Percentiles rank a stretch among this genome's conserved stretches.
phyloP scores from a whole-genome alignment of 176 grass and related monocot species.

The Calamus simplicifolius region DNA sequence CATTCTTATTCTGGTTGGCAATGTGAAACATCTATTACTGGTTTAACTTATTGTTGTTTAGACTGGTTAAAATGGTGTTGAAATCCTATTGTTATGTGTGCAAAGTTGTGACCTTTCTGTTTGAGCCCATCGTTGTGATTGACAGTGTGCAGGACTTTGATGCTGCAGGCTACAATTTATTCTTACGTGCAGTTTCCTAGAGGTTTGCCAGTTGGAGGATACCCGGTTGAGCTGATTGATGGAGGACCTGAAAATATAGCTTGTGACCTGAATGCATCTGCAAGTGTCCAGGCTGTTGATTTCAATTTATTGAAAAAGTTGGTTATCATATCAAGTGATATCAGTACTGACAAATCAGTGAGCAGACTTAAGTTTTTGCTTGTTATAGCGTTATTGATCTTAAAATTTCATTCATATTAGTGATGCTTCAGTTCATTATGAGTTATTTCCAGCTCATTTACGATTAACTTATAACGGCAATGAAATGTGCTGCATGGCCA shows the following conservation, averaged over 20 bases:
- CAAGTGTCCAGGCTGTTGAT: slow-evolving; percentile 10
- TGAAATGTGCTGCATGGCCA: slow-evolving; percentile 26
- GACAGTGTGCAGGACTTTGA: too few species aligned
- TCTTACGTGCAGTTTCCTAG: slow-evolving; percentile 66
- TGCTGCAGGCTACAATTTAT: slow-evolving; percentile 63
- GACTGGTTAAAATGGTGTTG: too few species aligned
- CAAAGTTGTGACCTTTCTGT: too few species aligned
- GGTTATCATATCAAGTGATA: slow-evolving; percentile 42
- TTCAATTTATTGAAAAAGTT: slow-evolving; percentile 66
- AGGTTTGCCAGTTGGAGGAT: slow-evolving; percentile 22
- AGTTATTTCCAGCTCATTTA: too few species aligned
- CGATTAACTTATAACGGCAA: neutral
- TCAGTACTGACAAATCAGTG: slow-evolving; percentile 39
- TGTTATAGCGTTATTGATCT: neutral
- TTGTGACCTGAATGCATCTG: slow-evolving; percentile 20
- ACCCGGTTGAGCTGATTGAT: slow-evolving; percentile 8
- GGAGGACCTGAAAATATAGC: slow-evolving; percentile 22
- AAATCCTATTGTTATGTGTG: too few species aligned
- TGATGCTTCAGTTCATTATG: neutral
- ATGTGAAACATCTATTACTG: too few species aligned
- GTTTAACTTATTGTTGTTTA: too few species aligned
- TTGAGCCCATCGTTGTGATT: too few species aligned
- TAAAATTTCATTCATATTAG: slow-evolving; percentile 17
- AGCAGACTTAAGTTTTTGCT: slow-evolving; percentile 17
- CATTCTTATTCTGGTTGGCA: too few species aligned